These are phyloP conservation scores for Trichophyton mentagrophytes DNA, from an alignment of 2,329 filamentous ascomycete genomes.

Conservation along the genomic window DNA sequence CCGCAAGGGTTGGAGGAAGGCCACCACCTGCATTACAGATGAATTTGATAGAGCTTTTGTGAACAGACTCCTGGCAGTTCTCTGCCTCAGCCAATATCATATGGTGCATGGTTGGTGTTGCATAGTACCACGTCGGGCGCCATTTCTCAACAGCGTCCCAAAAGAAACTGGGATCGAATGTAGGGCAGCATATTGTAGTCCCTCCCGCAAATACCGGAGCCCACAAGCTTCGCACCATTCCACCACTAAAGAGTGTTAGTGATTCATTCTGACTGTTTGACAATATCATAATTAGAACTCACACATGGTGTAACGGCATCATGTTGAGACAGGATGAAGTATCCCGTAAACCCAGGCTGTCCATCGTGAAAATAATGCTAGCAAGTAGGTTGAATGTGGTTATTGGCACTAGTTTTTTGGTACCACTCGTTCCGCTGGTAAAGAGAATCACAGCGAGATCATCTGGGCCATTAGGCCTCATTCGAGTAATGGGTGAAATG, in stretches of 20 bases:
- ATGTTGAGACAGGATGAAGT: neutral
- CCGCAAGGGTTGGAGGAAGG: neutral
- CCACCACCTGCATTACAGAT: slow-evolving; percentile 2
- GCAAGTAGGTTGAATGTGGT: neutral
- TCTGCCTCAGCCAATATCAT: neutral
- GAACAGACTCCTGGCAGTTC: neutral
- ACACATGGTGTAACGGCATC: slow-evolving; percentile 5
- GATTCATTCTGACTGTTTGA: neutral
- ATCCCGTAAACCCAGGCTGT: neutral
- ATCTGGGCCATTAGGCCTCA: neutral
- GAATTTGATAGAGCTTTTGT: neutral
- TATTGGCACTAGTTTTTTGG: slow-evolving; percentile 3
- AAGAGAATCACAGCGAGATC: slow-evolving; percentile 3
- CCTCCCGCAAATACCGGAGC: neutral
- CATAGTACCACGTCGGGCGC: slow-evolving; percentile 4
- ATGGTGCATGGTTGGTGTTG: slow-evolving; percentile 4
- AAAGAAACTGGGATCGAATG: slow-evolving; percentile 1
- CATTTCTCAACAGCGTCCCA: slow-evolving; percentile 1
- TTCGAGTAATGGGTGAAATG: no score
- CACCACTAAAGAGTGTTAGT: neutral
- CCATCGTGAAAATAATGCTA: neutral
- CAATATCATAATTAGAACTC: neutral
- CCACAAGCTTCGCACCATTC: neutral
- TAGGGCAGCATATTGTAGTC: neutral
- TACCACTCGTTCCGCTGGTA: slow-evolving; percentile 4